Evolutionary conservation across 768 basidiomycete genomes (phyloP).

Genomic region (Cantharellus anzutake): DNA sequence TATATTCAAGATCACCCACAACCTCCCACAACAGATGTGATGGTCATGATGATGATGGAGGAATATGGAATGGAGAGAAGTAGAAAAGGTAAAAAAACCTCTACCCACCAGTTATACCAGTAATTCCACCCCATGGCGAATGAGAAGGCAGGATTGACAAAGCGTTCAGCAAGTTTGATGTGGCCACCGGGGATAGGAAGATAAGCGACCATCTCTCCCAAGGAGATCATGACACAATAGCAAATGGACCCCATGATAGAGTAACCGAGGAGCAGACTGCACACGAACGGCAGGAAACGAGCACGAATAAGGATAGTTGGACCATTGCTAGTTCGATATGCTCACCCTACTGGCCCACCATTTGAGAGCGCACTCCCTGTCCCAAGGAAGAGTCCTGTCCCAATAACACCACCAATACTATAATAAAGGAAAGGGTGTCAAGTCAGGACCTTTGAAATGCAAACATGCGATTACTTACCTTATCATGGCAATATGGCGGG

Average conservation of each 20-base stretch:
- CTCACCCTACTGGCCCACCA: neutral
- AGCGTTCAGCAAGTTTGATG: constrained; percentile 52
- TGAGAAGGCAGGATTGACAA: constrained; percentile 61
- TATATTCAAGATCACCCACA: no score
- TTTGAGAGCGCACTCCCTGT: neutral
- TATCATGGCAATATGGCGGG: constrained; percentile 1
- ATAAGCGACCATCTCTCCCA: constrained; percentile 55
- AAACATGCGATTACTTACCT: neutral
- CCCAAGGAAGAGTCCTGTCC: constrained; percentile 1
- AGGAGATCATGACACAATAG: constrained; percentile 33
- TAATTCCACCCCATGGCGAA: constrained; percentile 19
- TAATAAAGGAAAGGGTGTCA: neutral
- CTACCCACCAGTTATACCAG: constrained; percentile 17
- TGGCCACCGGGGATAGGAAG: constrained; percentile 48
- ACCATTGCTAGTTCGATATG: neutral
- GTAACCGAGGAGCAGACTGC: constrained; percentile 1
- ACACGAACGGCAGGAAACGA: no score
- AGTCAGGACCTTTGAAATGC: neutral
- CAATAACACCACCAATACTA: constrained; percentile 1
- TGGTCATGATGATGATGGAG: neutral
- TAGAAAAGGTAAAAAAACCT: neutral
- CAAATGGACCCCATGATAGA: constrained; percentile 12
- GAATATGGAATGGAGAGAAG: neutral
- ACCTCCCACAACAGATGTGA: no score
- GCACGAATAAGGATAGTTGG: neutral